Evolutionary conservation across 768 basidiomycete species (phyloP).

Genomic region (Symmetrospora coprosmae): DNA sequence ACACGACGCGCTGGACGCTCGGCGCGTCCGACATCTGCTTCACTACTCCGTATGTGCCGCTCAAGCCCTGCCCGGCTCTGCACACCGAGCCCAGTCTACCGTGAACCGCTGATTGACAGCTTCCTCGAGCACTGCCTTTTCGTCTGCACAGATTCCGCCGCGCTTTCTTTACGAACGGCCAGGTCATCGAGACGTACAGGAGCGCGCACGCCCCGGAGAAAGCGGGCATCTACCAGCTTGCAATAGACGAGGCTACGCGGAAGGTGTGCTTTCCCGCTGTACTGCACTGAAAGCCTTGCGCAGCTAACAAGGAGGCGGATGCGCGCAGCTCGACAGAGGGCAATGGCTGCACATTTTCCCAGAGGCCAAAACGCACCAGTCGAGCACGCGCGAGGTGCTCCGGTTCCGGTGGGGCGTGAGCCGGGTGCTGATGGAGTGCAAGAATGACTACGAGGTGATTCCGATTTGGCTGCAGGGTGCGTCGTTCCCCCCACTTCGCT

Average conservation of each 20-base stretch:
- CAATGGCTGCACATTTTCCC: conserved; percentile 23
- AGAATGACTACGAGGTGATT: neutral
- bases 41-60: conserved; percentile 12
- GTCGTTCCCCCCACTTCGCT: neutral
- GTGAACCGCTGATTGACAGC: neutral
- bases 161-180: conserved; percentile 17
- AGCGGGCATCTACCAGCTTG: conserved; percentile 22
- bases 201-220: neutral
- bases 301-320: neutral
- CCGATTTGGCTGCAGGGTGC: conserved; percentile 20
- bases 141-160: neutral
- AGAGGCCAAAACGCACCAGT: conserved; percentile 22
- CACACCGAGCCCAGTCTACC: neutral
- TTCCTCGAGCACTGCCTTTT: neutral
- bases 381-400: conserved; percentile 1
- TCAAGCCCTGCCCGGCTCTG: neutral
- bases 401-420: conserved; percentile 21
- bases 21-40: conserved; percentile 21
- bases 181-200: conserved; percentile 23
- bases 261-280: neutral
- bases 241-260: conserved; percentile 18
- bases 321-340: conserved; percentile 4
- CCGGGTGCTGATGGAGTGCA: conserved; percentile 20
- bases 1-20: conserved; percentile 21
- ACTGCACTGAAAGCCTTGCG: neutral